These are phyloP conservation scores for Pleurozium schreberi DNA, from an alignment of 225 moss, liverwort and hornwort species.

Conservation along the genomic window DNA sequence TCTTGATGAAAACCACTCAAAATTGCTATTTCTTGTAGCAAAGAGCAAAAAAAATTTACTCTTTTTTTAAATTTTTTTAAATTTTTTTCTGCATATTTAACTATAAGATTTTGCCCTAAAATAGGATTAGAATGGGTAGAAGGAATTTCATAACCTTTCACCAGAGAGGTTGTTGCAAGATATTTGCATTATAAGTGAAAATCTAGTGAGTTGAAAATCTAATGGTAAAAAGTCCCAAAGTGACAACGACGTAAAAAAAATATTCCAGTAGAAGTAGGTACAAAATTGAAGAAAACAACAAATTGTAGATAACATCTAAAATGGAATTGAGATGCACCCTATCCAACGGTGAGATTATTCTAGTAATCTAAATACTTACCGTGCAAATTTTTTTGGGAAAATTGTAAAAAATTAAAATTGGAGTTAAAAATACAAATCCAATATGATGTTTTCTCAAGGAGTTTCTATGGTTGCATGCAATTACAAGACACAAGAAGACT, in stretches of 20 bases:
- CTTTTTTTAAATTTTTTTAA: too few species aligned
- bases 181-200: background rate
- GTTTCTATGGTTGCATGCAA: background rate
- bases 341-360: background rate
- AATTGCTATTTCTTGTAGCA: background rate
- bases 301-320: background rate
- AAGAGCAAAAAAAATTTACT: background rate
- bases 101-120: background rate
- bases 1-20: background rate
- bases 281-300: background rate
- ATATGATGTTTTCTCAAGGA: background rate
- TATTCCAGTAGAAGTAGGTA: background rate
- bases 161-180: rapidly evolving
- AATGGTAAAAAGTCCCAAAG: too few species aligned
- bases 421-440: rapidly evolving
- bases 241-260: background rate
- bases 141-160: background rate
- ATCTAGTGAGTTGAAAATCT: too few species aligned
- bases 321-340: background rate
- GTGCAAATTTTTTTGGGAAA: background rate
- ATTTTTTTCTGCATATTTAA: background rate
- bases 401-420: background rate
- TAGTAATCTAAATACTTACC: background rate
- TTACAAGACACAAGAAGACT: too few species aligned
- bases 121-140: background rate